Percentiles rank a stretch among this genome's conserved stretches.
Evolutionary conservation across 441 rosid species (phyloP).

Genomic region (Metrosideros polymorpha): DNA sequence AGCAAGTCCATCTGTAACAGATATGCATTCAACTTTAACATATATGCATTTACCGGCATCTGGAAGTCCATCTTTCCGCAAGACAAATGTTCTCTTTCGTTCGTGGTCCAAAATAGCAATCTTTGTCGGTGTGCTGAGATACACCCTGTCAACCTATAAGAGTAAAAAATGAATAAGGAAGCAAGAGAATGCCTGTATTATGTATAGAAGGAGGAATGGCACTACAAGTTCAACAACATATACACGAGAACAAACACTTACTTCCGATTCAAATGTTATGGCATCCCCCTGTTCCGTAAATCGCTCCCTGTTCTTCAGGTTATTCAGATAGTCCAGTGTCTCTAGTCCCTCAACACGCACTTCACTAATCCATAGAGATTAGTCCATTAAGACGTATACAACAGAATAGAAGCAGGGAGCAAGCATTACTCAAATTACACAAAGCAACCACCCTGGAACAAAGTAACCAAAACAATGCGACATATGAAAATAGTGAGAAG

Average conservation of each 20-base stretch:
- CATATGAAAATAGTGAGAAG: not conserved
- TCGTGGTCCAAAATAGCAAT: conserved; percentile 42
- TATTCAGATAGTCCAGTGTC: conserved; percentile 43
- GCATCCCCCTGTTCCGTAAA: conserved; percentile 40
- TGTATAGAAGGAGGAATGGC: not conserved
- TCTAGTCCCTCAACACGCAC: conserved; percentile 49
- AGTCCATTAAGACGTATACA: not conserved
- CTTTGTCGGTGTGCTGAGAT: conserved; percentile 38
- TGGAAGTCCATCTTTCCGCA: conserved; percentile 44
- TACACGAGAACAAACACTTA: conserved; percentile 8
- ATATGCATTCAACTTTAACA: too few species aligned
- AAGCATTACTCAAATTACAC: not conserved
- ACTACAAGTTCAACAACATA: not conserved
- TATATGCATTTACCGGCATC: conserved; percentile 55
- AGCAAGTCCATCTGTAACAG: too few species aligned
- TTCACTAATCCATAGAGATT: conserved; percentile 25
- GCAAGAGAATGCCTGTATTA: not conserved
- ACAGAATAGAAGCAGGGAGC: not conserved
- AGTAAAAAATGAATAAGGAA: not conserved
- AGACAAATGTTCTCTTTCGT: conserved; percentile 34
- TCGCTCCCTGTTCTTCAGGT: conserved; percentile 22
- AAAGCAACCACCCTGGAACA: not conserved
- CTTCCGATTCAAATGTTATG: conserved; percentile 34
- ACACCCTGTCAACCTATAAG: conserved; percentile 27
- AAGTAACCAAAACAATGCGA: not conserved